phyloP scores from a whole-genome alignment of 345 rosid genomes.

The Viola odorata region DNA sequence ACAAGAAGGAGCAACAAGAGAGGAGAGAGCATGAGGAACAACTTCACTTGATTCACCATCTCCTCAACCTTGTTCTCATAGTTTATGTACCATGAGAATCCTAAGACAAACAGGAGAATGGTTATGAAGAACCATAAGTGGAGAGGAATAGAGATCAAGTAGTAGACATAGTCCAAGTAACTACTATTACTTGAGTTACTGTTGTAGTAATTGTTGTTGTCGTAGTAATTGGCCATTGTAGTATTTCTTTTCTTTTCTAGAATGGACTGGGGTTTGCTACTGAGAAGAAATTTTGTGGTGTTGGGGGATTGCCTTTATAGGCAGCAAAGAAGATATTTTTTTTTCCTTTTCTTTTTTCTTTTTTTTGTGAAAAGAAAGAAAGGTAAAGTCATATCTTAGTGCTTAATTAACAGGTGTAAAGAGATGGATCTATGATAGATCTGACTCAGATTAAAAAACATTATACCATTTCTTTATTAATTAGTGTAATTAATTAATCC shows the following conservation, averaged over 20 bases:
- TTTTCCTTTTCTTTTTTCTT: no score
- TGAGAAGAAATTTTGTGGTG: background rate
- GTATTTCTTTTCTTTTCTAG: background rate
- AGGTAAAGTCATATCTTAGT: no score
- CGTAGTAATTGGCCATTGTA: background rate
- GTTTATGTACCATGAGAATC: slow-evolving; percentile 51
- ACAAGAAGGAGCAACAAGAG: slow-evolving; percentile 36
- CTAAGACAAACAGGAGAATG: slow-evolving; percentile 28
- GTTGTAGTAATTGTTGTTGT: background rate
- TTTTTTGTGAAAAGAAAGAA: no score
- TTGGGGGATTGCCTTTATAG: no score
- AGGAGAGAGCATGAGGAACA: slow-evolving; percentile 47
- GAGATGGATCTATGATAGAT: no score
- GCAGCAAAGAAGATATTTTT: no score
- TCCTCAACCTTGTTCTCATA: slow-evolving; percentile 42
- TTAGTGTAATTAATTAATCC: no score
- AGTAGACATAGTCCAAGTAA: slow-evolving; percentile 27
- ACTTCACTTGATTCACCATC: slow-evolving; percentile 32
- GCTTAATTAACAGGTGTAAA: no score
- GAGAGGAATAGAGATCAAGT: slow-evolving; percentile 28
- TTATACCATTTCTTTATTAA: no score
- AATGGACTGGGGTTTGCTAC: slow-evolving; percentile 2
- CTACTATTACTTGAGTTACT: slow-evolving; percentile 8
- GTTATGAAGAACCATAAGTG: slow-evolving; percentile 37
- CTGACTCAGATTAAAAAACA: no score